phyloP scores from a whole-genome alignment of 306 rosid species.

The Bauhinia variegata region DNA sequence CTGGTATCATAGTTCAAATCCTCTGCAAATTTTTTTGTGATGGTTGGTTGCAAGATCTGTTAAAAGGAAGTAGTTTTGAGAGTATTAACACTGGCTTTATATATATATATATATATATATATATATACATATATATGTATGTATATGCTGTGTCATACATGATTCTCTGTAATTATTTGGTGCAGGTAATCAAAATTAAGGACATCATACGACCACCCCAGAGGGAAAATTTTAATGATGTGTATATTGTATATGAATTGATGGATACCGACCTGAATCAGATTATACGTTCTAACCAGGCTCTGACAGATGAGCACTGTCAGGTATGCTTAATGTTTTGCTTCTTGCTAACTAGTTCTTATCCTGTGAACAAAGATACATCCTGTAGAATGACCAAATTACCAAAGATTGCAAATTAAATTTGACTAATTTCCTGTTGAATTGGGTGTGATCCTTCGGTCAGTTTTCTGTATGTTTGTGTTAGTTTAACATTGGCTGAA shows the following conservation, averaged over 20 bases:
- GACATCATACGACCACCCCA: conserved; percentile 82
- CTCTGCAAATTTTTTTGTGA: background rate
- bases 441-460: too few relatives aligned
- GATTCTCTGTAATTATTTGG: background rate
- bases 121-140: background rate
- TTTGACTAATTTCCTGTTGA: background rate
- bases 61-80: background rate
- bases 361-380: background rate
- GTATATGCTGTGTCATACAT: background rate
- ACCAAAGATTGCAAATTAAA: background rate
- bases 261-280: conserved; percentile 94
- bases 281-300: conserved; percentile 81
- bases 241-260: conserved; percentile 81
- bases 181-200: conserved; percentile 80
- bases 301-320: conserved; percentile 87
- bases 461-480: background rate
- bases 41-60: background rate
- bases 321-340: conserved; percentile 52
- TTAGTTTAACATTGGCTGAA: conserved; percentile 13
- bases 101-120: background rate
- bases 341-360: background rate
- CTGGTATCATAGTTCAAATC: background rate
- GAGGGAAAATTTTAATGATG: conserved; percentile 77
- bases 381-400: background rate
- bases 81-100: background rate